Conservation (phyloP, 495 filamentous ascomycete species). For the Penicillium ucsense region DNA sequence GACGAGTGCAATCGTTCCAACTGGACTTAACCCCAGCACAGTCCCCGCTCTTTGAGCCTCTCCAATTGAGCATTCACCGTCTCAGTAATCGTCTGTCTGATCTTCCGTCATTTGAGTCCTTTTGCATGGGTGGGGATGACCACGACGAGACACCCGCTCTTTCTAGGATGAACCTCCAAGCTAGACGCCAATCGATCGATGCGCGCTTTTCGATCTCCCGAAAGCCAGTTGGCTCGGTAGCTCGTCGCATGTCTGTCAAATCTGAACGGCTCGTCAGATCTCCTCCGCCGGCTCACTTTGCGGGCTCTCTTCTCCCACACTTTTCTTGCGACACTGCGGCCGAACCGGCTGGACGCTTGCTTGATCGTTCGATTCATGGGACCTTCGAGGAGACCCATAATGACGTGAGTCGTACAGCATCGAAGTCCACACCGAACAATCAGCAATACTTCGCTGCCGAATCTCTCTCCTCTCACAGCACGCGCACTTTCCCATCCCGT, state of each 20-base stretch:
- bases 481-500: conserved; percentile 13
- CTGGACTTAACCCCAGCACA: conserved; percentile 20
- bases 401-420: not conserved
- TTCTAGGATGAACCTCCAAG: conserved; percentile 11
- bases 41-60: conserved; percentile 43
- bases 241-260: conserved; percentile 22
- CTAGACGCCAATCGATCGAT: conserved; percentile 17
- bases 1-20: conserved; percentile 33
- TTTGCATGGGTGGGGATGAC: conserved; percentile 14
- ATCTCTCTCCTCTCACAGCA: conserved; percentile 11
- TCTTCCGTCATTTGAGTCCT: conserved; percentile 36
- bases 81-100: conserved; percentile 56
- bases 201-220: conserved; percentile 21
- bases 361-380: not conserved
- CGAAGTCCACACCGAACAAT: too few species aligned
- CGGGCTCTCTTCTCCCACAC: conserved; percentile 31
- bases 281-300: conserved; percentile 8
- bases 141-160: conserved; percentile 16
- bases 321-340: conserved; percentile 23
- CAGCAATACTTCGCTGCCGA: too few species aligned
- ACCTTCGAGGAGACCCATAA: not conserved
- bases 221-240: conserved; percentile 33
- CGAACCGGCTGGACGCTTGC: conserved; percentile 6
- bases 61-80: conserved; percentile 67
- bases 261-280: conserved; percentile 18